These are phyloP conservation scores for Wickerhamomyces pijperi DNA, from an alignment of 805 yeast genomes.

Conservation along the genomic window DNA sequence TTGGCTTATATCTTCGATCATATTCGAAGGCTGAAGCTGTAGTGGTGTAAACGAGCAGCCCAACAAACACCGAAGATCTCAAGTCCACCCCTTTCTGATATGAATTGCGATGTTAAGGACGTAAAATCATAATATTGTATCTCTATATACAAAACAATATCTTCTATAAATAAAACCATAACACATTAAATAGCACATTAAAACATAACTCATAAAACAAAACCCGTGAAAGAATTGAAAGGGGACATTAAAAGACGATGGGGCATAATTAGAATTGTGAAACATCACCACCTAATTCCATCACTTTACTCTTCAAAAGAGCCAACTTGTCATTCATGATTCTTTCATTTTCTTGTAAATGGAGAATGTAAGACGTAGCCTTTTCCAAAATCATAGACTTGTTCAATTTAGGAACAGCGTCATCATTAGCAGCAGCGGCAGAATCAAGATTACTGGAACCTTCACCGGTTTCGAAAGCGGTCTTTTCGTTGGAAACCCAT, in stretches of 20 bases:
- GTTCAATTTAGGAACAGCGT: conserved; percentile 34
- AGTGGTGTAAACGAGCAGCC: no score
- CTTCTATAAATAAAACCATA: not conserved
- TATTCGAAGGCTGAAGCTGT: no score
- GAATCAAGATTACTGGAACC: conserved; percentile 3
- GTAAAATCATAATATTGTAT: not conserved
- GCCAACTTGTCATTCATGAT: conserved; percentile 23
- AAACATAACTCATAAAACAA: no score
- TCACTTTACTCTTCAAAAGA: conserved; percentile 9
- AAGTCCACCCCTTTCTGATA: no score
- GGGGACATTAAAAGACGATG: no score
- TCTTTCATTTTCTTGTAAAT: conserved; percentile 38
- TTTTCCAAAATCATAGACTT: conserved; percentile 60
- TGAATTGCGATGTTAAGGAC: no score
- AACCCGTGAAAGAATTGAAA: no score
- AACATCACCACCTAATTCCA: not conserved
- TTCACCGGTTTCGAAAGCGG: conserved; percentile 42
- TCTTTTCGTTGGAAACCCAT: conserved; percentile 49
- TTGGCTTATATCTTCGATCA: no score
- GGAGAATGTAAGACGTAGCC: conserved; percentile 50
- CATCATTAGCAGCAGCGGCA: not conserved
- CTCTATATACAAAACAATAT: not conserved
- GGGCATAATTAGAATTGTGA: not conserved
- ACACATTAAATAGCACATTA: not conserved
- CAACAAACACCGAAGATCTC: no score